Percentiles rank a stretch among this genome's conserved stretches.
phyloP scores from a whole-genome alignment of 225 moss, liverwort and hornwort genomes.

The Pseudisothecium myosuroides region DNA sequence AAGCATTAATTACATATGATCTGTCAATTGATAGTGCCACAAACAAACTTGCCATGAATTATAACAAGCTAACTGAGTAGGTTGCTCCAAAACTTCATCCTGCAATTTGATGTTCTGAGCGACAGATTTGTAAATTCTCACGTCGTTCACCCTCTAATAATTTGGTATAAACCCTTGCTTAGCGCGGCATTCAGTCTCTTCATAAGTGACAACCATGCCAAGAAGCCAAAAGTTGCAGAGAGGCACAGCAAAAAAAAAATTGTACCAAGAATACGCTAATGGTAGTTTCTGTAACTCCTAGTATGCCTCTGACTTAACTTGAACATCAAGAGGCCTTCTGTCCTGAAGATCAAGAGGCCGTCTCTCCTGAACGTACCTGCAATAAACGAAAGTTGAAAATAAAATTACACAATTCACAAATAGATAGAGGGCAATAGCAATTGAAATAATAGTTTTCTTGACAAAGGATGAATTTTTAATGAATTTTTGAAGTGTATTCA shows the following conservation, averaged over 20 bases:
- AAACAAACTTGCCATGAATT: neutral
- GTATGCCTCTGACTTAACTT: conserved; percentile 25
- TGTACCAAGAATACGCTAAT: neutral
- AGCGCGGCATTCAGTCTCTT: neutral
- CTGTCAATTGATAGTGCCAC: neutral
- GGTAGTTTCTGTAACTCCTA: neutral
- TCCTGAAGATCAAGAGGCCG: conserved; percentile 23
- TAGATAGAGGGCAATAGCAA: neutral
- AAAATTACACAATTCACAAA: neutral
- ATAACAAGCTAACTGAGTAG: neutral
- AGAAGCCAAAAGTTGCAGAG: neutral
- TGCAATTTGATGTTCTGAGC: neutral
- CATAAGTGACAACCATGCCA: neutral
- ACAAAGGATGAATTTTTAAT: neutral
- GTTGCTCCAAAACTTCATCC: neutral
- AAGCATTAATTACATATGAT: neutral
- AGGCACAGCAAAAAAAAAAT: neutral
- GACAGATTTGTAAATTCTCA: neutral
- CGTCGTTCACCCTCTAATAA: neutral
- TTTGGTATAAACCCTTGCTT: neutral
- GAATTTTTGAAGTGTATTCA: neutral
- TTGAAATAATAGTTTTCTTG: neutral
- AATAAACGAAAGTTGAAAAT: neutral
- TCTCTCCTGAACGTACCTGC: conserved; percentile 35
- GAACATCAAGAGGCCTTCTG: conserved; percentile 18